phyloP scores from a whole-genome alignment of 2,329 filamentous ascomycete genomes.

The Chaetothyriales sp. region DNA sequence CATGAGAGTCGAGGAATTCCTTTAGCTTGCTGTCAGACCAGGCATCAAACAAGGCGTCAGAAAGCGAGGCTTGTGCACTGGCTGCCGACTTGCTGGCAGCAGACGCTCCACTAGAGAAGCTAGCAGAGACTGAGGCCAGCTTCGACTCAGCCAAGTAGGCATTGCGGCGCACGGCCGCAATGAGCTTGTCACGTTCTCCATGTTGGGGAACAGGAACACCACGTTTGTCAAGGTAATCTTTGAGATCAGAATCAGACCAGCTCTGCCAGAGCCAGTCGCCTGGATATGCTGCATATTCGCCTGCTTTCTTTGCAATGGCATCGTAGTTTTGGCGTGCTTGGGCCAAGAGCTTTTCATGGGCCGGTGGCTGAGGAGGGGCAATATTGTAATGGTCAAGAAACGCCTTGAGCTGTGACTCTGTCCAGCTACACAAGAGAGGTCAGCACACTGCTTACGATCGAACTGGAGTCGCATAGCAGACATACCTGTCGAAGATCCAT shows the following conservation, averaged over 20 bases:
- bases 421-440: conserved; percentile 46
- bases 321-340: conserved; percentile 72
- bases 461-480: conserved; percentile 5
- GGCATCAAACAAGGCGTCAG: conserved; percentile 69
- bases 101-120: conserved; percentile 36
- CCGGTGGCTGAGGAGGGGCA: conserved; percentile 75
- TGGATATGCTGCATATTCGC: conserved; percentile 71
- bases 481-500: conserved; percentile 77
- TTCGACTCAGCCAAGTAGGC: conserved; percentile 63
- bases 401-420: conserved; percentile 80
- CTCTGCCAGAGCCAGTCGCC: conserved; percentile 85
- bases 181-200: conserved; percentile 66
- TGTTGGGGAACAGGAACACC: conserved; percentile 79
- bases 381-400: conserved; percentile 83
- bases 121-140: conserved; percentile 46
- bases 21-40: conserved; percentile 88
- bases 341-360: conserved; percentile 65
- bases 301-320: conserved; percentile 53
- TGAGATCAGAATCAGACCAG: conserved; percentile 88
- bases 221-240: conserved; percentile 72
- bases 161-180: conserved; percentile 81
- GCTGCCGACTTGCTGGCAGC: conserved; percentile 49
- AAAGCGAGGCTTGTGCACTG: conserved; percentile 57
- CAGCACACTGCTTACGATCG: conserved; percentile 22
- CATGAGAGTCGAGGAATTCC: conserved; percentile 82